Conservation (phyloP, 2,329 filamentous ascomycete species). For the Plectosphaerella cucumerina region DNA sequence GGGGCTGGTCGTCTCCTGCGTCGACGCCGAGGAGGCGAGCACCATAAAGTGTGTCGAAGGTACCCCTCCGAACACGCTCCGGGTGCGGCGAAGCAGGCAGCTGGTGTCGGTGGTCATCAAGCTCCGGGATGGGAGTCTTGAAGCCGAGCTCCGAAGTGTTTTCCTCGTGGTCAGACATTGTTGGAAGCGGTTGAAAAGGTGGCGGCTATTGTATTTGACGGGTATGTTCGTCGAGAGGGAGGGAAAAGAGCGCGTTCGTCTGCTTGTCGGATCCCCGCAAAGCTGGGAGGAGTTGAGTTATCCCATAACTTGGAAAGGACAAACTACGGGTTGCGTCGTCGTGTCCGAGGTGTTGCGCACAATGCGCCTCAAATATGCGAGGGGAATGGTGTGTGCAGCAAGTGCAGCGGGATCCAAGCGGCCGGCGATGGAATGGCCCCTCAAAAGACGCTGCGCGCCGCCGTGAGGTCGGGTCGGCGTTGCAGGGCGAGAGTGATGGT, state of each 20-base stretch:
- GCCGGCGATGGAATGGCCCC: too few relatives aligned
- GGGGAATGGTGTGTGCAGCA: too few relatives aligned
- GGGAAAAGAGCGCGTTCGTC: background rate
- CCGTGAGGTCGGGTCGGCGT: too few relatives aligned
- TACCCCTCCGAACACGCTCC: slow-evolving; percentile 63
- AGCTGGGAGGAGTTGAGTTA: background rate
- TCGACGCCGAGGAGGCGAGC: slow-evolving; percentile 39
- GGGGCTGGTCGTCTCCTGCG: slow-evolving; percentile 20
- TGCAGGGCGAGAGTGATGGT: too few relatives aligned
- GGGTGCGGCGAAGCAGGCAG: slow-evolving; percentile 54
- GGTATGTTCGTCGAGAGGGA: background rate
- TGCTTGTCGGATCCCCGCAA: background rate
- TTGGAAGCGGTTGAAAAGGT: slow-evolving; percentile 23
- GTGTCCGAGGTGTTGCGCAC: background rate
- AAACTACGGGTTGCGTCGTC: background rate
- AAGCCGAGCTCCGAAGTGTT: slow-evolving; percentile 57
- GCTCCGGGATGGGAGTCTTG: slow-evolving; percentile 70
- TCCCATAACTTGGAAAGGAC: slow-evolving; percentile 3
- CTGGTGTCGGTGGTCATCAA: slow-evolving; percentile 83
- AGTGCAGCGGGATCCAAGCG: too few relatives aligned
- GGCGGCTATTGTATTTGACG: background rate
- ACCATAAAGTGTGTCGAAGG: slow-evolving; percentile 66
- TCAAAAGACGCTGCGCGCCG: too few relatives aligned
- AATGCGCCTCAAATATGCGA: background rate
- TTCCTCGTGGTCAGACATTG: slow-evolving; percentile 67